Conservation (phyloP, 495 filamentous ascomycete species). For the Pyrenula massariospora region DNA sequence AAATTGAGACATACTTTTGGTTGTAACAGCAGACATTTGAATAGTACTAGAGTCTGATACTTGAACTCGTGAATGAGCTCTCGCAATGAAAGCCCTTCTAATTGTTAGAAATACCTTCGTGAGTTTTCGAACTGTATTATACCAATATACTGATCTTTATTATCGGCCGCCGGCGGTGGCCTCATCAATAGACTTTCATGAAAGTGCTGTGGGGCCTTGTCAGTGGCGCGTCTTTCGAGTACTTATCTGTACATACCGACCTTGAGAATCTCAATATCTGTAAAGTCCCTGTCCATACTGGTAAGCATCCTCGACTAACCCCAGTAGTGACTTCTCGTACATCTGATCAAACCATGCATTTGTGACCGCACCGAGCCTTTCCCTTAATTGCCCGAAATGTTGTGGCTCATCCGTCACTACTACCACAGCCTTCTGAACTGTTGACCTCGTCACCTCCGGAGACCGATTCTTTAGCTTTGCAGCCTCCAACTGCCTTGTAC, state of each 20-base stretch:
- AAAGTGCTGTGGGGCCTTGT: conserved; percentile 50
- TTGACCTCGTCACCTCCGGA: conserved; percentile 84
- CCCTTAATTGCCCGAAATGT: conserved; percentile 65
- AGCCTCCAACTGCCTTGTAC: conserved; percentile 81
- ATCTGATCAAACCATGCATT: conserved; percentile 94
- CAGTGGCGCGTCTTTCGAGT: conserved; percentile 3
- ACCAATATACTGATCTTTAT: conserved; percentile 81
- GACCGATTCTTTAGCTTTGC: conserved; percentile 63
- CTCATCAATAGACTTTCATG: conserved; percentile 74
- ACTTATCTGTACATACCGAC: conserved; percentile 23
- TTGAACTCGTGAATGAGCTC: conserved; percentile 91
- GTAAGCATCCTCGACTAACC: conserved; percentile 10
- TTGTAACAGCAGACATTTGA: conserved; percentile 87
- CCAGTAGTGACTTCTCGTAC: conserved; percentile 38
- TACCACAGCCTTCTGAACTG: conserved; percentile 97
- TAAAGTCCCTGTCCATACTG: conserved; percentile 44
- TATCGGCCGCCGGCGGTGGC: conserved; percentile 34
- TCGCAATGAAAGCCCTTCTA: conserved; percentile 63
- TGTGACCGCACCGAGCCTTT: conserved; percentile 79
- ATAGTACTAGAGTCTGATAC: conserved; percentile 82
- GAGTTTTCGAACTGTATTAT: too few species aligned
- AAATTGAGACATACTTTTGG: conserved; percentile 65
- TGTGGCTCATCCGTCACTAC: conserved; percentile 86
- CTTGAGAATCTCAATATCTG: conserved; percentile 61
- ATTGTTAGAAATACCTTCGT: too few species aligned